Percentiles rank a stretch among this genome's conserved stretches.
phyloP scores from a whole-genome alignment of 139 green algal species.

The Volvox africanus region DNA sequence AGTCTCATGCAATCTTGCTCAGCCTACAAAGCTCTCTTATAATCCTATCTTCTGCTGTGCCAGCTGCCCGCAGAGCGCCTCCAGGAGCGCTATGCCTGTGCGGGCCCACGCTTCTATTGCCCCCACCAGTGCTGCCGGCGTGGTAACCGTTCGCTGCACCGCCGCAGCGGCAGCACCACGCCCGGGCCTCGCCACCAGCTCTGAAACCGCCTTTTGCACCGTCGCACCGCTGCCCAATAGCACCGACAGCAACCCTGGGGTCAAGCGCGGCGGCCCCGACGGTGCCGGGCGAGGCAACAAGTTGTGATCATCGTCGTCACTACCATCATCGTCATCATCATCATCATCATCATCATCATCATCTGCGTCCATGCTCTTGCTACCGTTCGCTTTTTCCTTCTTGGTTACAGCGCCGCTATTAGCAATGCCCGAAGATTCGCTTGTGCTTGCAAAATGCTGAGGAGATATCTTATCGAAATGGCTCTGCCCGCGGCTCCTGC shows the following conservation, averaged over 20 bases:
- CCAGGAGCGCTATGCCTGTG: constrained; percentile 18
- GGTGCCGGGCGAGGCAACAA: background rate
- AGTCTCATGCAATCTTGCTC: too few relatives aligned
- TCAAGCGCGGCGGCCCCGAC: background rate
- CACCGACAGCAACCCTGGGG: constrained; percentile 19
- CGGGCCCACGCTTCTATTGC: constrained; percentile 36
- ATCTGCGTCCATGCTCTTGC: too few relatives aligned
- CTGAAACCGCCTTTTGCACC: background rate
- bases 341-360: too few relatives aligned
- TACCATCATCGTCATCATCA: too few relatives aligned
- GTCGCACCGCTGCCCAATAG: background rate
- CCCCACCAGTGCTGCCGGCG: constrained; percentile 3
- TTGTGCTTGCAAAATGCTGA: too few relatives aligned
- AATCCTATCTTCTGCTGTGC: constrained; percentile 2
- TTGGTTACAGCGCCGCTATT: too few relatives aligned
- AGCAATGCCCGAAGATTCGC: too few relatives aligned
- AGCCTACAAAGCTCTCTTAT: too few relatives aligned
- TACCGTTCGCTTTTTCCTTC: too few relatives aligned
- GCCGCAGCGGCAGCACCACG: background rate
- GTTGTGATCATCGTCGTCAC: too few relatives aligned
- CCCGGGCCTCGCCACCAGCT: background rate
- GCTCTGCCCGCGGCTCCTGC: background rate
- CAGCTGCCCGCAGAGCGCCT: constrained; percentile 38
- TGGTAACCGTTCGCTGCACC: background rate
- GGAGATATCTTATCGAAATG: too few relatives aligned